Conservation (phyloP, 2,329 filamentous ascomycete genomes). For the Sarocladium brachiariae region DNA sequence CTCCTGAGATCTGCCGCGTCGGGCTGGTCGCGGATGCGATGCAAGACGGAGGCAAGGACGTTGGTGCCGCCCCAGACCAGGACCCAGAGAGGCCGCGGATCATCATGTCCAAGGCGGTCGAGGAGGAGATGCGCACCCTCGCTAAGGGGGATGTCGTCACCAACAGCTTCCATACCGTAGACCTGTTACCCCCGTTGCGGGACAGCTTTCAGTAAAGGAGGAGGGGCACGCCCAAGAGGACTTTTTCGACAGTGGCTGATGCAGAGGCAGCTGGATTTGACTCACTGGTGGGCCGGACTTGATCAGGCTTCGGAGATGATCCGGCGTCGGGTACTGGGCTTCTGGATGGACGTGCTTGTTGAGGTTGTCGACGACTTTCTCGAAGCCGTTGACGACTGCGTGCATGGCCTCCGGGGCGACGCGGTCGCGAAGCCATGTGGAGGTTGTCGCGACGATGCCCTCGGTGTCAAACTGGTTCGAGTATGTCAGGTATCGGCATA, state of each 20-base stretch:
- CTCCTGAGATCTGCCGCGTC: conserved; percentile 29
- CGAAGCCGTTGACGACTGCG: conserved; percentile 37
- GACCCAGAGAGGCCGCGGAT: conserved; percentile 37
- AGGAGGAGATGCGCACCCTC: conserved; percentile 37
- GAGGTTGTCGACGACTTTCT: conserved; percentile 37
- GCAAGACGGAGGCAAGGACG: conserved; percentile 41
- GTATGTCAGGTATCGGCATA: conserved; percentile 34
- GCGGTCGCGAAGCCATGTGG: conserved; percentile 32
- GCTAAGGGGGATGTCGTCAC: conserved; percentile 23
- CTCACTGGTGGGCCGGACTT: conserved; percentile 27
- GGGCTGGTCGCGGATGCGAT: conserved; percentile 13
- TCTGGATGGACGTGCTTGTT: conserved; percentile 39
- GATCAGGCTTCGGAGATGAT: conserved; percentile 28
- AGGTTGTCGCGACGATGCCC: conserved; percentile 34
- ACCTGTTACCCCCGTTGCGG: conserved; percentile 18
- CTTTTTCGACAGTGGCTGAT: too few relatives aligned
- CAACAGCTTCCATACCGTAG: conserved; percentile 26
- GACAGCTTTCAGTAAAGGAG: too few relatives aligned
- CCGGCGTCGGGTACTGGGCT: conserved; percentile 31
- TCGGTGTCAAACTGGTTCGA: conserved; percentile 35
- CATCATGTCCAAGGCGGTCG: conserved; percentile 18
- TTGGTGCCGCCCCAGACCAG: conserved; percentile 48
- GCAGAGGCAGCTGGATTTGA: too few relatives aligned
- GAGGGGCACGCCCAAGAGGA: too few relatives aligned
- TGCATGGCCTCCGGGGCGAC: conserved; percentile 30